Evolutionary conservation across 495 filamentous ascomycete genomes (phyloP).

Genomic region (Hypoxylon fuscum): DNA sequence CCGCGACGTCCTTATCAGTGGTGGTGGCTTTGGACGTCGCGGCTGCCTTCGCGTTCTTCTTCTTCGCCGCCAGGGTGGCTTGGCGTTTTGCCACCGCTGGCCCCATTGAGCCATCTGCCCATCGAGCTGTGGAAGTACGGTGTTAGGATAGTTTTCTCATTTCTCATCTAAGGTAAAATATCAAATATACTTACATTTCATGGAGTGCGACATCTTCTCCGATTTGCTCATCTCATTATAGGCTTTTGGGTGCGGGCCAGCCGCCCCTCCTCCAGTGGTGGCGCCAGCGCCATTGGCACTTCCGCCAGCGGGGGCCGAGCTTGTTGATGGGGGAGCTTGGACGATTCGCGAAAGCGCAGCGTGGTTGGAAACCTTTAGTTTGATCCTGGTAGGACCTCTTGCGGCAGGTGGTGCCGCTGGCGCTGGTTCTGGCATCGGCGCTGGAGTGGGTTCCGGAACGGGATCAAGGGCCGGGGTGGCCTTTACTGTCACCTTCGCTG

Average conservation of each 20-base stretch:
- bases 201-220: conserved; percentile 61
- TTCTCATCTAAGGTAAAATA: background rate
- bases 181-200: conserved; percentile 57
- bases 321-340: conserved; percentile 13
- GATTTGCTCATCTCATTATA: conserved; percentile 62
- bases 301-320: conserved; percentile 13
- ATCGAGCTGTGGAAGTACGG: conserved; percentile 50
- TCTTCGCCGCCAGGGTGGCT: conserved; percentile 60
- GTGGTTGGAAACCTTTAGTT: conserved; percentile 23
- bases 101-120: conserved; percentile 60
- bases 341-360: too few relatives aligned
- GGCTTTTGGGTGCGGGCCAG: conserved; percentile 44
- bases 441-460: conserved; percentile 11
- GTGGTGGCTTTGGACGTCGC: conserved; percentile 2
- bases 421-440: conserved; percentile 20
- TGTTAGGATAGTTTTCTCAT: conserved; percentile 34
- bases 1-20: conserved; percentile 8
- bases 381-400: conserved; percentile 36
- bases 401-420: conserved; percentile 11
- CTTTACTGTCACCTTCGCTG: conserved; percentile 11
- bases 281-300: conserved; percentile 3
- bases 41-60: conserved; percentile 36
- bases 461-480: conserved; percentile 8
- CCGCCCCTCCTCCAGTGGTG: conserved; percentile 27
- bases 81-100: conserved; percentile 59